Evolutionary conservation across 2,329 filamentous ascomycete genomes (phyloP), one percentile per base, ranked within the genome.

Genomic region (Incumbomyces lentus): DNA sequence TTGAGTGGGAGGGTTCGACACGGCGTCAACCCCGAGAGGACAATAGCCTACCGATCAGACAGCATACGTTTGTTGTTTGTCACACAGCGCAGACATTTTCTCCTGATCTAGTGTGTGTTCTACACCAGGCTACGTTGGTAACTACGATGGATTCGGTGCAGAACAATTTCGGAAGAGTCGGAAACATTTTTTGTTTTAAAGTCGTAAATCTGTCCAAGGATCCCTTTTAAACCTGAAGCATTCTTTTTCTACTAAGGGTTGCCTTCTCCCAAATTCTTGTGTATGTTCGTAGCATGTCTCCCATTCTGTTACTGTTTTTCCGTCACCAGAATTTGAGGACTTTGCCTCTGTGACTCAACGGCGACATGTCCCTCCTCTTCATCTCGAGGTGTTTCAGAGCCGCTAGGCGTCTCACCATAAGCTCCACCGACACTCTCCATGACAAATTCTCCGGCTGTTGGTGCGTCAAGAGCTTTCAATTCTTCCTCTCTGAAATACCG

Each of bases 341-440:
- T 35, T n/a, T 35, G 33, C 11, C 13, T 4, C 11, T 17, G 13
- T 35, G 33, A n/a, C 16, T 4, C 33, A 35, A n/a, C 16, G 4
- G 33, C 12, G 11, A 35, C 16, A 35, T 17, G 13, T 35, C 33
- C 33, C 33, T 5, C 11, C 33, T 35, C 33, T 17, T 35, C 33
- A 17, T 35, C 33, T 35, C 5, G 5, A 12, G 33, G 33, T 17
- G 33, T 35, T n/a, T 35, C 33, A n/a, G 13, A 4, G 16, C 33
- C 33, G 16, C 33, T 35, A 35, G 33, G 33, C 4, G 33, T 35
- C 33, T 35, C 33, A n/a, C 74, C 77, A 60, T 78, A 78, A 13
- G 70, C 67, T 0, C 82, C 84, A 12, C 82, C 82, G 6, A 83
- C 81, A 49, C 79, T 82, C 63, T 86, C 81, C 81, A 87, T 86